A percentile compares a stretch with the other conserved stretches of the same genome.
Conservation (phyloP, 768 basidiomycete genomes). For the Calocybe indica region DNA sequence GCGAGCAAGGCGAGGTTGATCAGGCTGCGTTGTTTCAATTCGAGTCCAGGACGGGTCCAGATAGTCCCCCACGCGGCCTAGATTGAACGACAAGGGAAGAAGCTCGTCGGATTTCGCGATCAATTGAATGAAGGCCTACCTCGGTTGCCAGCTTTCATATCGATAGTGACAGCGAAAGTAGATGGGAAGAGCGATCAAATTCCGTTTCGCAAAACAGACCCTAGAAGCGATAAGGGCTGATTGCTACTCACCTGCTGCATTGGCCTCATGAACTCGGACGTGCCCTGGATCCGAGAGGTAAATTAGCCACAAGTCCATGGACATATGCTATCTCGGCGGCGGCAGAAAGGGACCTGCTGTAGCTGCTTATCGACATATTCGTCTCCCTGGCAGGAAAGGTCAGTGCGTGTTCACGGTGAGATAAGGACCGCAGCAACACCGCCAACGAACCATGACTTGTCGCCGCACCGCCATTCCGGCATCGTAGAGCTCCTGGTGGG, state of each 20-base stretch:
- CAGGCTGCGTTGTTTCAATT: conserved; percentile 39
- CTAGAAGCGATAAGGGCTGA: not conserved
- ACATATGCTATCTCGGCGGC: not conserved
- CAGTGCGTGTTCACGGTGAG: not conserved
- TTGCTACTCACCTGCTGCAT: conserved; percentile 31
- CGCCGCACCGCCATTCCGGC: conserved; percentile 34
- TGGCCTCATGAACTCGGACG: conserved; percentile 39
- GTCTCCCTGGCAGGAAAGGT: conserved; percentile 24
- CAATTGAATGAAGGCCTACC: conserved; percentile 12
- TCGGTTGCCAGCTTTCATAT: conserved; percentile 28
- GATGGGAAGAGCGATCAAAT: too few relatives aligned
- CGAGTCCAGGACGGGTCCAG: conserved; percentile 40
- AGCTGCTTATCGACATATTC: conserved; percentile 38
- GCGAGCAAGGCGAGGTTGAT: conserved; percentile 38
- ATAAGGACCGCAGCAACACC: not conserved
- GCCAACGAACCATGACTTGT: conserved; percentile 31
- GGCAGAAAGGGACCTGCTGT: conserved; percentile 17
- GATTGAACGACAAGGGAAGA: not conserved
- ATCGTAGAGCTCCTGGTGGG: conserved; percentile 35
- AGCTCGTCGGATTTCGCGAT: not conserved
- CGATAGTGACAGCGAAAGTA: not conserved
- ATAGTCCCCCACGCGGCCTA: conserved; percentile 42
- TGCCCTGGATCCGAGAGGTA: conserved; percentile 15
- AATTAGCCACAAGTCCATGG: not conserved
- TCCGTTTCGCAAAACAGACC: too few relatives aligned